Evolutionary conservation across 768 basidiomycete species (phyloP).

Genomic region (Panaeolus papilionaceus): DNA sequence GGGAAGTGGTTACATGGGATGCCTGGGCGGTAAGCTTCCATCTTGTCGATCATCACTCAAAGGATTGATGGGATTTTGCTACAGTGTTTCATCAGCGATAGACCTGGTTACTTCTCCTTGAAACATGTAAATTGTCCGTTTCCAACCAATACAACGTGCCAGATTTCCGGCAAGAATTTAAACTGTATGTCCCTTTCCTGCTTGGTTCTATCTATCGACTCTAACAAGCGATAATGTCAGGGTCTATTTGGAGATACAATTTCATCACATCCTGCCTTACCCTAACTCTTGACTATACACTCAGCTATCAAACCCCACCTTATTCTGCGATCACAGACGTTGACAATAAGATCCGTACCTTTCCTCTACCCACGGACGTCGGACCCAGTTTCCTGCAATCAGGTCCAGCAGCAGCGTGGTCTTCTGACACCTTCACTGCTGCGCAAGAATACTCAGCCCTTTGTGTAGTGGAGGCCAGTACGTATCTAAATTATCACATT

Average conservation of each 20-base stretch:
- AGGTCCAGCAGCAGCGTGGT: conserved; percentile 44
- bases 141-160: conserved; percentile 45
- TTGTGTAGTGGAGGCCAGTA: background rate
- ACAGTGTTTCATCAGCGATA: conserved; percentile 56
- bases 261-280: conserved; percentile 53
- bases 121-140: conserved; percentile 58
- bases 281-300: conserved; percentile 47
- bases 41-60: too few species aligned
- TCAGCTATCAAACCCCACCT: conserved; percentile 41
- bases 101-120: conserved; percentile 52
- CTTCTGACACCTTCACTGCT: conserved; percentile 33
- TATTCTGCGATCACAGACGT: conserved; percentile 54
- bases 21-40: conserved; percentile 48
- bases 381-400: conserved; percentile 40
- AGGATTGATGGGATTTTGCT: background rate
- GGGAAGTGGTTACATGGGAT: conserved; percentile 59
- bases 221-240: conserved; percentile 28
- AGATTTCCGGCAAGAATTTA: conserved; percentile 40
- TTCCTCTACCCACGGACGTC: conserved; percentile 51
- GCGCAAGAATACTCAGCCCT: background rate
- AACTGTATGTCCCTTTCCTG: conserved; percentile 43
- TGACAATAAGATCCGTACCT: conserved; percentile 58
- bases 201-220: background rate
- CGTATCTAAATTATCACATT: background rate
- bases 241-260: conserved; percentile 51